phyloP scores from a whole-genome alignment of 2,329 filamentous ascomycete genomes.

The Alternaria alternata region DNA sequence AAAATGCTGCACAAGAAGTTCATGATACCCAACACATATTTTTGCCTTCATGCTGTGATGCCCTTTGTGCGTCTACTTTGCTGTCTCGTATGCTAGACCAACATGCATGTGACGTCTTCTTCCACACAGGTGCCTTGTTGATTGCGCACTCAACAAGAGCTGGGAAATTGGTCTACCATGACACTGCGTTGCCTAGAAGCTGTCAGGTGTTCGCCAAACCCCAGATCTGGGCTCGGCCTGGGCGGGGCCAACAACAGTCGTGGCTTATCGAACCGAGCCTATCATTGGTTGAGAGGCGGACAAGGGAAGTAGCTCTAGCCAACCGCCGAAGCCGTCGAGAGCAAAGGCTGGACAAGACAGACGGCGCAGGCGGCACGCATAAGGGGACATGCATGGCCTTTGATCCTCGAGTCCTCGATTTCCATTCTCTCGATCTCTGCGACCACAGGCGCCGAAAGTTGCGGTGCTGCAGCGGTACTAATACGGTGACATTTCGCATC shows the following conservation, averaged over 20 bases:
- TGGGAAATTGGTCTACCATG: neutral
- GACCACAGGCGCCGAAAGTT: neutral
- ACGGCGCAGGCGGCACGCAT: constrained; percentile 3
- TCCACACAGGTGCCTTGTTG: neutral
- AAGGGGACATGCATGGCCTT: constrained; percentile 9
- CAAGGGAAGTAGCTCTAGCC: constrained; percentile 20
- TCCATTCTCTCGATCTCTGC: constrained; percentile 3
- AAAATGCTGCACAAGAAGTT: constrained; percentile 39
- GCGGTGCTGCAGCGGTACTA: constrained; percentile 1
- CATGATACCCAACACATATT: constrained; percentile 29
- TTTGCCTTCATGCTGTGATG: constrained; percentile 5
- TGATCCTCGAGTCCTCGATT: constrained; percentile 16
- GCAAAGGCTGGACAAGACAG: constrained; percentile 10
- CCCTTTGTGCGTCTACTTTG: neutral
- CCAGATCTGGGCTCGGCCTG: constrained; percentile 20
- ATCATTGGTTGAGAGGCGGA: constrained; percentile 16
- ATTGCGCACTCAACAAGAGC: neutral
- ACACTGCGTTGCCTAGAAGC: constrained; percentile 6
- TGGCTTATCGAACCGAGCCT: constrained; percentile 14
- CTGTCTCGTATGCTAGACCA: neutral
- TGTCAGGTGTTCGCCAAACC: constrained; percentile 15
- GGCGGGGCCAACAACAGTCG: constrained; percentile 15
- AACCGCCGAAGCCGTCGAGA: constrained; percentile 19
- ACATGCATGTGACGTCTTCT: neutral
- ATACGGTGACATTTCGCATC: constrained; percentile 2